Base-by-base conservation (phyloP, 2,329 filamentous ascomycete species). In the Diplodia corticola region DNA sequence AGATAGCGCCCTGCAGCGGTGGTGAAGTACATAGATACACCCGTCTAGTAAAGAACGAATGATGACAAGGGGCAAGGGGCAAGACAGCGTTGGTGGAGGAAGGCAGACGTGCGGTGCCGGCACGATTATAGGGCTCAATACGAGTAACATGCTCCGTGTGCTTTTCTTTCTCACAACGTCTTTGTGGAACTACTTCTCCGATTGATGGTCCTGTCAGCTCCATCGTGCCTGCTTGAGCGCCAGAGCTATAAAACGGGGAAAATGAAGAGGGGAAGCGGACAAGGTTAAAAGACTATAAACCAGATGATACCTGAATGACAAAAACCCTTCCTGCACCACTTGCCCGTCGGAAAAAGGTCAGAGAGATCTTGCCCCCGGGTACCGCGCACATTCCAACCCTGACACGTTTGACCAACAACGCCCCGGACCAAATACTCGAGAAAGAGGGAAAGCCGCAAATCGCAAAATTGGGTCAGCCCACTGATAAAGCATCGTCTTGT, bases 341-440 rank as follows among this genome's bases (percentile, higher is more conserved):
- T 17, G 48, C 46, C 17, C 33, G 10, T 37, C 44, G 15, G 22
- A 26, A 63, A 61, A 28, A 37, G 17, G 13, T 30, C 37, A 33
- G 24, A 60, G 35, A 50, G 20, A 30, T 28, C 40, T 17, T 37
- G 15, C 26, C 40, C 20, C 24, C 33, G 37, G 15, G 15, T 44
- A n/a, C 40, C 17, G 7, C 51, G 24, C 48, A 50, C 48, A 50
- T 50, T 50, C 48, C 22, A 22, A 50, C 26, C 48, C 48, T 24
- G 24, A n/a, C 51, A 54, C 51, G 33, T 54, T 60, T 49, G 57
- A 48, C 57, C 57, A 49, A 49, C 44, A 49, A 61, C 61, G 48
- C 50, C 48, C 61, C 61, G 48, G 53, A 37, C 49, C 37, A 33
- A 53, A 26, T 40, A 51, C 48, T 46, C 30, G 12, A 61, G 15